phyloP scores from a whole-genome alignment of 2,329 filamentous ascomycete species.

The Apiospora aurea region DNA sequence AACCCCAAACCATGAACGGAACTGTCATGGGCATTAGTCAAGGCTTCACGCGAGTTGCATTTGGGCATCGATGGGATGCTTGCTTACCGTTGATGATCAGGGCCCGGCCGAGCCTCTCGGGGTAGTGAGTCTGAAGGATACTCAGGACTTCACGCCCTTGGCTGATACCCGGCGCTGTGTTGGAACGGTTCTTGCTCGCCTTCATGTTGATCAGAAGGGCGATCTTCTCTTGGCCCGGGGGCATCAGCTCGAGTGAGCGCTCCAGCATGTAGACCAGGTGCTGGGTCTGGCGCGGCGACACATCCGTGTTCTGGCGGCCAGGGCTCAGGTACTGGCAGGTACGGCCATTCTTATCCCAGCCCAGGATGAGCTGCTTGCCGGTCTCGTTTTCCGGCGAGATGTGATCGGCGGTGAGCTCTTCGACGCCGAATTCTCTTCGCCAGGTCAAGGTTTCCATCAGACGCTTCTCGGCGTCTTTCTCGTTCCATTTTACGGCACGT shows the following conservation, averaged over 20 bases:
- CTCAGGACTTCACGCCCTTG: slow-evolving; percentile 84
- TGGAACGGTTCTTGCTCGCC: slow-evolving; percentile 75
- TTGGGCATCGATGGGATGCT: slow-evolving; percentile 39
- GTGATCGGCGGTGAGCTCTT: slow-evolving; percentile 81
- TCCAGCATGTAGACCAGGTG: slow-evolving; percentile 97
- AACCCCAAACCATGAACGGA: slow-evolving; percentile 88
- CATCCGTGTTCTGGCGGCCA: slow-evolving; percentile 89
- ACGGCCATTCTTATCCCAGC: slow-evolving; percentile 85
- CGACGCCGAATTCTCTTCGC: slow-evolving; percentile 88
- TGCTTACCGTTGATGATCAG: slow-evolving; percentile 84
- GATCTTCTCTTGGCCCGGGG: slow-evolving; percentile 83
- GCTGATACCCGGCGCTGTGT: slow-evolving; percentile 74
- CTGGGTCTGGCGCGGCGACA: slow-evolving; percentile 85
- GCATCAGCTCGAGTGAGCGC: slow-evolving; percentile 85
- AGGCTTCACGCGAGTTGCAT: background rate
- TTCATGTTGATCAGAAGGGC: slow-evolving; percentile 93
- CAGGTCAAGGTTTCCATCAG: slow-evolving; percentile 82
- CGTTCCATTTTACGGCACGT: slow-evolving; percentile 89
- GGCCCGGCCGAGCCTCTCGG: slow-evolving; percentile 86
- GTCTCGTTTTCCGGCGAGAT: slow-evolving; percentile 95
- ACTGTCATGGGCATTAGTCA: slow-evolving; percentile 57
- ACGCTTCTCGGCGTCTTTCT: slow-evolving; percentile 78
- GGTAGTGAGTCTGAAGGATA: slow-evolving; percentile 95
- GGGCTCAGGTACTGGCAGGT: slow-evolving; percentile 92
- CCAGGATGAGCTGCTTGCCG: slow-evolving; percentile 90